Percentiles rank a stretch among this genome's conserved stretches.
phyloP scores from a whole-genome alignment of 306 rosid species.

The Rosa lucieae region DNA sequence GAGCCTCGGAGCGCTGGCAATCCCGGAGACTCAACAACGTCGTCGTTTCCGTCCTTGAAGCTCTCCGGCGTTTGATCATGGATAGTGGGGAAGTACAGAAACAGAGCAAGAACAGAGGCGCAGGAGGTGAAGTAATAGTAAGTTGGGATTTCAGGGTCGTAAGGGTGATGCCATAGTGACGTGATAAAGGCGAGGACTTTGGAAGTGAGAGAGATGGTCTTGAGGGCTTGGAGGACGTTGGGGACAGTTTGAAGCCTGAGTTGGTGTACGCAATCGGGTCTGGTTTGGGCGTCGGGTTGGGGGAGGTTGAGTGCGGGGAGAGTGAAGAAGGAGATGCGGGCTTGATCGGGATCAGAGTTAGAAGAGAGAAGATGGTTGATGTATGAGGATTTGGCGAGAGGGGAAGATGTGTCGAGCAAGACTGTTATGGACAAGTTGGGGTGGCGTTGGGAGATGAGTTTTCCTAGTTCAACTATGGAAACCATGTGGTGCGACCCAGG shows the following conservation, averaged over 20 bases:
- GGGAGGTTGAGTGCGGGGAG: constrained; percentile 18
- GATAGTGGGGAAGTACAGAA: constrained; percentile 3
- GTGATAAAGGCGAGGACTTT: constrained; percentile 20
- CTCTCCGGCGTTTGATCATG: constrained; percentile 3
- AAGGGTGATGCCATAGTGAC: neutral
- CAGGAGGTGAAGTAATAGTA: constrained; percentile 24
- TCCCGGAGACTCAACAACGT: constrained; percentile 15
- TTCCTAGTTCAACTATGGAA: constrained; percentile 28
- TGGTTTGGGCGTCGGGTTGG: constrained; percentile 1
- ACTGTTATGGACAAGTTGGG: constrained; percentile 13
- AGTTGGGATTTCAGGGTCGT: constrained; percentile 17
- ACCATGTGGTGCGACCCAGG: constrained; percentile 19
- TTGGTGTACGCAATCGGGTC: neutral
- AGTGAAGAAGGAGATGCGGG: constrained; percentile 17
- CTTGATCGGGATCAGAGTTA: neutral
- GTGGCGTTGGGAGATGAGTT: constrained; percentile 25
- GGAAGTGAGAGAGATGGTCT: constrained; percentile 11
- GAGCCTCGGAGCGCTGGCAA: constrained; percentile 1
- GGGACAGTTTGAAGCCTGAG: neutral
- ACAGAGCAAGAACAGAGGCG: constrained; percentile 1
- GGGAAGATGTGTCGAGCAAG: constrained; percentile 1
- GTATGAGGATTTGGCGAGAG: neutral
- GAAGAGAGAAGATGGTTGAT: neutral
- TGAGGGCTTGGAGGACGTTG: constrained; percentile 16
- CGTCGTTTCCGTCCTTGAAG: constrained; percentile 16